A percentile compares a stretch with the other conserved stretches of the same genome.
These are phyloP conservation scores for Phaseolus lunatus DNA, from an alignment of 306 rosid genomes.

Conservation along the genomic window DNA sequence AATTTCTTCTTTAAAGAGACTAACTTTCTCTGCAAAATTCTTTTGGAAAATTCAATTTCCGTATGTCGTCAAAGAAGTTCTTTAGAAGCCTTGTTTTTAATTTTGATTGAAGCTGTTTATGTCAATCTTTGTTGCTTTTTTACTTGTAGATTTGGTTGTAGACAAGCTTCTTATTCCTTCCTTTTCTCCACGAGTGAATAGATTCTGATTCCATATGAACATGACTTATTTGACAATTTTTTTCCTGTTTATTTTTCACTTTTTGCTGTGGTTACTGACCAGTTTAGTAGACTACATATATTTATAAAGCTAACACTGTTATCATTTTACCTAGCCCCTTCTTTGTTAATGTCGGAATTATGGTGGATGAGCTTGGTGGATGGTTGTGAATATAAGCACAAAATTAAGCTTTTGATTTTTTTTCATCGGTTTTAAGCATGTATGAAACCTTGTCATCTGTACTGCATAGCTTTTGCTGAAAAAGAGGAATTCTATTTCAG, in stretches of 20 bases:
- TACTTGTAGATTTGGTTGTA: neutral
- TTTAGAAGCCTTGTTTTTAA: neutral
- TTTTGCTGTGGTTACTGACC: neutral
- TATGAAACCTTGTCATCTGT: neutral
- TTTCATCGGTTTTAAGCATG: neutral
- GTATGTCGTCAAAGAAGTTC: neutral
- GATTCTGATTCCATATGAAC: neutral
- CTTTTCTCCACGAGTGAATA: neutral
- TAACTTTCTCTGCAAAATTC: slow-evolving; percentile 6
- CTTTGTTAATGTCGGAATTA: neutral
- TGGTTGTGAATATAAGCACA: neutral
- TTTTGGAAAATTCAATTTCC: slow-evolving; percentile 16
- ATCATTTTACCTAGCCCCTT: neutral
- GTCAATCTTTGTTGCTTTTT: neutral
- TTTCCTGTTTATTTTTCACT: neutral
- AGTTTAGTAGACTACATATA: neutral
- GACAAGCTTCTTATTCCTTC: neutral
- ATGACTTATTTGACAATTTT: neutral
- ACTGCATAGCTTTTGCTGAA: neutral
- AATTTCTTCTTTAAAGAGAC: neutral
- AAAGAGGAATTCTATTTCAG: slow-evolving; percentile 3
- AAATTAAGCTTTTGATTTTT: slow-evolving; percentile 17
- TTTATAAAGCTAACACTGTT: too few species aligned
- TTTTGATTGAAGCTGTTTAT: slow-evolving; percentile 15
- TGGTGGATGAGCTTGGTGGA: neutral